Evolutionary conservation across 2,329 filamentous ascomycete species (phyloP).

Genomic region (Alternaria rosae): DNA sequence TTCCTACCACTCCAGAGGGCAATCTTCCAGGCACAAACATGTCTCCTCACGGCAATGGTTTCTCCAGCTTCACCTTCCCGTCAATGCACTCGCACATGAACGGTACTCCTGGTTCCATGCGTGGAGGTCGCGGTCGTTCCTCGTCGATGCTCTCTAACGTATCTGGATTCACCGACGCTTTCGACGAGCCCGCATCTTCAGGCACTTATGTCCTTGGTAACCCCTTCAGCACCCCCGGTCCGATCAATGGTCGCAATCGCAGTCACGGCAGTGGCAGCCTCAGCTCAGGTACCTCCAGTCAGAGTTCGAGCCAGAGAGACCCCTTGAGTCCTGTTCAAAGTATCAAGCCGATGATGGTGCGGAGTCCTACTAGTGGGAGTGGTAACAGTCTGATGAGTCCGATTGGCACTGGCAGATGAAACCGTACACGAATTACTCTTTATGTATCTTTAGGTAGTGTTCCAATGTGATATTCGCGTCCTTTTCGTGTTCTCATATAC

Average conservation of each 20-base stretch:
- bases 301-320: slow-evolving; percentile 49
- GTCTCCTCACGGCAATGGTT: slow-evolving; percentile 45
- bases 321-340: slow-evolving; percentile 49
- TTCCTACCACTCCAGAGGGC: slow-evolving; percentile 66
- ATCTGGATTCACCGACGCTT: slow-evolving; percentile 59
- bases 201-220: slow-evolving; percentile 41
- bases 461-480: slow-evolving; percentile 38
- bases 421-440: slow-evolving; percentile 21
- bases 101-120: slow-evolving; percentile 45
- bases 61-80: slow-evolving; percentile 50
- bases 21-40: slow-evolving; percentile 61
- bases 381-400: slow-evolving; percentile 43
- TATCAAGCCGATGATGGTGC: slow-evolving; percentile 44
- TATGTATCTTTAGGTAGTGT: slow-evolving; percentile 29
- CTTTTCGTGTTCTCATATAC: slow-evolving; percentile 19
- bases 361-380: slow-evolving; percentile 41
- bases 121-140: slow-evolving; percentile 56
- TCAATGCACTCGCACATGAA: slow-evolving; percentile 37
- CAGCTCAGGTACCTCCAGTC: slow-evolving; percentile 53
- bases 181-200: slow-evolving; percentile 45
- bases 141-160: slow-evolving; percentile 62
- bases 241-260: slow-evolving; percentile 48
- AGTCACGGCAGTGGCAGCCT: slow-evolving; percentile 59
- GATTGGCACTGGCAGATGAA: slow-evolving; percentile 37
- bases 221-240: slow-evolving; percentile 50